Percentiles rank a stretch among this genome's conserved stretches.
These are phyloP conservation scores for Smittium mucronatum DNA, from an alignment of 371 early-diverging fungal genomes.

Conservation along the genomic window DNA sequence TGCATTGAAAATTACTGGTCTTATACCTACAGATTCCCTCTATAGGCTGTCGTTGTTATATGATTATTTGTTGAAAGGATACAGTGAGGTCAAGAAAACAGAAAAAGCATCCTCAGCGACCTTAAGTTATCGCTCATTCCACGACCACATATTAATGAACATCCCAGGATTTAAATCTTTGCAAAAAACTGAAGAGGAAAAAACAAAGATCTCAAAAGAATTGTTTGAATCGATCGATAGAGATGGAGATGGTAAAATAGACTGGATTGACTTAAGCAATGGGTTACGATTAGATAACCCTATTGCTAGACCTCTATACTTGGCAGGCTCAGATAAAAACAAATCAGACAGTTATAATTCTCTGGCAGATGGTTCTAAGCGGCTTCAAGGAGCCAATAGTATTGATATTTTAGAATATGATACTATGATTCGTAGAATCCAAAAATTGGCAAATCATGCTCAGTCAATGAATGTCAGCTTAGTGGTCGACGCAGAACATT, in stretches of 20 bases:
- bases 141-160: conserved; percentile 16
- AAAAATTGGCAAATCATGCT: conserved; percentile 50
- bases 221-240: conserved; percentile 36
- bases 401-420: conserved; percentile 59
- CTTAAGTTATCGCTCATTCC: conserved; percentile 17
- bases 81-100: conserved; percentile 10
- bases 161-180: conserved; percentile 22
- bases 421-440: conserved; percentile 47
- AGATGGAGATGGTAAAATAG: conserved; percentile 40
- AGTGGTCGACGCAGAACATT: conserved; percentile 90
- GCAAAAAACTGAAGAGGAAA: neutral
- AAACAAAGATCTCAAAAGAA: conserved; percentile 15
- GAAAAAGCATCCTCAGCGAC: conserved; percentile 31
- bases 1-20: conserved; percentile 82
- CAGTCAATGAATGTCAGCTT: conserved; percentile 48
- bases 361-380: neutral
- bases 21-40: conserved; percentile 60
- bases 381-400: conserved; percentile 3
- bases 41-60: conserved; percentile 45
- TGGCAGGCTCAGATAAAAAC: conserved; percentile 10
- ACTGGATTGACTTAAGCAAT: conserved; percentile 46
- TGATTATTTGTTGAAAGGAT: neutral
- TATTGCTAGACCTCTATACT: conserved; percentile 35
- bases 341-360: conserved; percentile 6
- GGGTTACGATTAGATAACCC: conserved; percentile 44